These are phyloP conservation scores for Puccinia hordei DNA, from an alignment of 1,284 basidiomycete species.

Conservation along the genomic window DNA sequence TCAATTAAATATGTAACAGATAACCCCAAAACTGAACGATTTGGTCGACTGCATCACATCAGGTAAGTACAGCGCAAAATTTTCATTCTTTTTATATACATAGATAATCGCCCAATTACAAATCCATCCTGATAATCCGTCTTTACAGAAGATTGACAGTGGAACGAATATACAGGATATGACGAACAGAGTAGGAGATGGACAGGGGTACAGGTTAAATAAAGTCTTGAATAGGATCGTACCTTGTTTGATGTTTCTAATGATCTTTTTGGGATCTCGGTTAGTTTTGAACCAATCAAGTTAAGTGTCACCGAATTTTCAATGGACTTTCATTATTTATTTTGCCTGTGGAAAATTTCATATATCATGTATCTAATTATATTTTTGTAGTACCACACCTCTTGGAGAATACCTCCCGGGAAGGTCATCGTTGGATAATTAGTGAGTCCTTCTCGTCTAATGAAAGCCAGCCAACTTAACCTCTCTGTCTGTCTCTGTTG, in stretches of 20 bases:
- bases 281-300: slow-evolving; percentile 6
- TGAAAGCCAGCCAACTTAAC: neutral
- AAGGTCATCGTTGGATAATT: neutral
- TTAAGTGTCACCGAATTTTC: neutral
- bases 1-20: too few relatives aligned
- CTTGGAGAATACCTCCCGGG: neutral
- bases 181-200: neutral
- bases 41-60: too few relatives aligned
- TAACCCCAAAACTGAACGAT: too few relatives aligned
- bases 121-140: too few relatives aligned
- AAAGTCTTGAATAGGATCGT: slow-evolving; percentile 4
- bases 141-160: too few relatives aligned
- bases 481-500: neutral
- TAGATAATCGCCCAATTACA: too few relatives aligned
- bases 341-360: too few relatives aligned
- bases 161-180: neutral
- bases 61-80: too few relatives aligned
- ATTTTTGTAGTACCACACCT: neutral
- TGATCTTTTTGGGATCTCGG: neutral
- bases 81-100: too few relatives aligned
- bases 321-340: too few relatives aligned
- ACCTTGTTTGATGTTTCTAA: slow-evolving; percentile 9
- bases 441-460: neutral
- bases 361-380: too few relatives aligned
- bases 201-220: neutral